phyloP scores from a whole-genome alignment of 768 basidiomycete genomes.

The Suillus subluteus region DNA sequence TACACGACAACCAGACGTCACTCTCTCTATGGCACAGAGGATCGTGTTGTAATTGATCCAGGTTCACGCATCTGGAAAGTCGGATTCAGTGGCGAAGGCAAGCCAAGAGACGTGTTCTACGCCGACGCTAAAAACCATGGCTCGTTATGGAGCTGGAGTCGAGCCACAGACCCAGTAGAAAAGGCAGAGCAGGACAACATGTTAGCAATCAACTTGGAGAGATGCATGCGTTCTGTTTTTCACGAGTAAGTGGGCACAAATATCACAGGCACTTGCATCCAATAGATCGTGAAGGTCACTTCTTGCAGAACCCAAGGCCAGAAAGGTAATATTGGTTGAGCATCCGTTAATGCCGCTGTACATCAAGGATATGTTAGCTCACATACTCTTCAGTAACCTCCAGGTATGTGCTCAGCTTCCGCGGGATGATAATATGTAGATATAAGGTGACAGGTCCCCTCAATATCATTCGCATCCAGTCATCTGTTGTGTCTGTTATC shows the following conservation, averaged over 20 bases:
- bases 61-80: constrained; percentile 96
- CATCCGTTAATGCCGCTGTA: constrained; percentile 84
- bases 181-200: constrained; percentile 75
- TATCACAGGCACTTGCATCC: constrained; percentile 13
- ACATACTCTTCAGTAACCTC: constrained; percentile 86
- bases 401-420: constrained; percentile 53
- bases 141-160: constrained; percentile 63
- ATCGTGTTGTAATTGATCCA: constrained; percentile 92
- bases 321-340: constrained; percentile 93
- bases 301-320: constrained; percentile 91
- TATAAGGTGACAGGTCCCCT: constrained; percentile 69
- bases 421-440: constrained; percentile 4
- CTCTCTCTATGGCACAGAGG: constrained; percentile 95
- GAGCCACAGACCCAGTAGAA: constrained; percentile 55
- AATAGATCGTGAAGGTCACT: constrained; percentile 64
- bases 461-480: constrained; percentile 90
- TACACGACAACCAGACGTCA: constrained; percentile 86
- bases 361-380: constrained; percentile 87
- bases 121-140: constrained; percentile 46
- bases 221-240: constrained; percentile 75
- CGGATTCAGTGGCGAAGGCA: constrained; percentile 95
- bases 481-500: constrained; percentile 86
- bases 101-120: constrained; percentile 86
- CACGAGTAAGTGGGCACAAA: constrained; percentile 64
- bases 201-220: constrained; percentile 71